Percentiles rank a stretch among this genome's conserved stretches.
phyloP scores from a whole-genome alignment of 2,329 filamentous ascomycete genomes.

The Chrysoporthe deuterocubensis region DNA sequence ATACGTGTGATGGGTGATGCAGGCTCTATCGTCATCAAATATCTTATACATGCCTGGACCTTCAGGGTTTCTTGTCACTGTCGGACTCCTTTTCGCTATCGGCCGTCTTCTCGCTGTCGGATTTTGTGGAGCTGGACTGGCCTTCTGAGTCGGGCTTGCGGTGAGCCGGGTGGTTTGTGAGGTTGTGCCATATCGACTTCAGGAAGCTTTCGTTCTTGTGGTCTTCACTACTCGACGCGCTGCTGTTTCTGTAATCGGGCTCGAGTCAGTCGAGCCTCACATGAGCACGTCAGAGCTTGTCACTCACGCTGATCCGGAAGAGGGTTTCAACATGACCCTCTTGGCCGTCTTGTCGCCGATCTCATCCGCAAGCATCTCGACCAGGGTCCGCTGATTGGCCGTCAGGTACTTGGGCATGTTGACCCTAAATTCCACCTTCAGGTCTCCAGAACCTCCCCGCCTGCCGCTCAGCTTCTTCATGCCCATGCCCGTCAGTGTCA shows the following conservation, averaged over 20 bases:
- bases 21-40: slow-evolving; percentile 9
- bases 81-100: slow-evolving; percentile 31
- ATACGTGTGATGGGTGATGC: slow-evolving; percentile 3
- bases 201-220: slow-evolving; percentile 88
- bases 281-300: slow-evolving; percentile 6
- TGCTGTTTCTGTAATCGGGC: slow-evolving; percentile 6
- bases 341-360: slow-evolving; percentile 91
- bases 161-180: slow-evolving; percentile 76
- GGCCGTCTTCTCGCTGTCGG: slow-evolving; percentile 27
- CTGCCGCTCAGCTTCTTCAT: slow-evolving; percentile 84
- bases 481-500: slow-evolving; percentile 87
- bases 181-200: slow-evolving; percentile 89
- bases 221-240: slow-evolving; percentile 37
- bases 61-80: slow-evolving; percentile 29
- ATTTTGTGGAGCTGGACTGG: slow-evolving; percentile 6
- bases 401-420: slow-evolving; percentile 93
- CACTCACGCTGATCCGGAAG: slow-evolving; percentile 47
- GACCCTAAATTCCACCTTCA: slow-evolving; percentile 94
- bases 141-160: slow-evolving; percentile 41
- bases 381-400: slow-evolving; percentile 86
- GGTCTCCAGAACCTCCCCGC: slow-evolving; percentile 72
- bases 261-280: slow-evolving; percentile 4
- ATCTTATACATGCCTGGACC: slow-evolving; percentile 7
- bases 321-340: slow-evolving; percentile 69
- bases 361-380: slow-evolving; percentile 96